Percentiles rank a stretch among this genome's conserved stretches.
phyloP scores from a whole-genome alignment of 768 basidiomycete genomes.

The Collybia mongolica region DNA sequence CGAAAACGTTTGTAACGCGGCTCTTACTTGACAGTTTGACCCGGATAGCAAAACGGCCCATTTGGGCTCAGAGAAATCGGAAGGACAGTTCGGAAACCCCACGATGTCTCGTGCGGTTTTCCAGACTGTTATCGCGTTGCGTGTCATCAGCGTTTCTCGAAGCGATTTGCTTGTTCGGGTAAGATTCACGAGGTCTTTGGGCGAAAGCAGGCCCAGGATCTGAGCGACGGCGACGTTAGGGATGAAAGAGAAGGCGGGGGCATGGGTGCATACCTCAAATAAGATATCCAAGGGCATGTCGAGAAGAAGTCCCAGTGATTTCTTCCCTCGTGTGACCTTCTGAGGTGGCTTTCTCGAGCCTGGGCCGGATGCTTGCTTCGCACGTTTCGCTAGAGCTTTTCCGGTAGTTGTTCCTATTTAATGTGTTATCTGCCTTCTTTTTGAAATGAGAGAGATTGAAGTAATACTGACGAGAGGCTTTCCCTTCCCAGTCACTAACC shows the following conservation, averaged over 20 bases:
- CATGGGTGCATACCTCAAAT: slow-evolving; percentile 15
- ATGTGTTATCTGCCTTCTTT: no score
- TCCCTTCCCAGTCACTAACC: no score
- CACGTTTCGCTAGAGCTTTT: no score
- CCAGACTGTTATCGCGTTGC: slow-evolving; percentile 21
- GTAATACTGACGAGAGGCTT: no score
- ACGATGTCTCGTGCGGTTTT: slow-evolving; percentile 13
- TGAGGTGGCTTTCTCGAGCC: no score
- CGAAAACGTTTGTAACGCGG: not conserved
- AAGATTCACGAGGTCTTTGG: slow-evolving; percentile 23
- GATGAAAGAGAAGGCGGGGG: not conserved
- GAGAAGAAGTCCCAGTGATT: slow-evolving; percentile 8
- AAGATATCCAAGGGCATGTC: slow-evolving; percentile 27
- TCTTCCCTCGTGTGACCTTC: not conserved
- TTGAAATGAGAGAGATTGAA: no score
- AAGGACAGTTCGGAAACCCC: slow-evolving; percentile 19
- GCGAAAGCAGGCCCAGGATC: slow-evolving; percentile 22
- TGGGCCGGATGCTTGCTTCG: no score
- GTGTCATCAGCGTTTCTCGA: slow-evolving; percentile 16
- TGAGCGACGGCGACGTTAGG: slow-evolving; percentile 2
- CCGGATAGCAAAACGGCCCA: slow-evolving; percentile 28
- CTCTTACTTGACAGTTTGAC: slow-evolving; percentile 19
- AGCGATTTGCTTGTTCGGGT: slow-evolving; percentile 19
- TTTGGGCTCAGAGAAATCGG: slow-evolving; percentile 20
- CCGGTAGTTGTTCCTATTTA: no score